phyloP scores from a whole-genome alignment of 1,284 basidiomycete genomes.

The Leccinum griseonigrum region DNA sequence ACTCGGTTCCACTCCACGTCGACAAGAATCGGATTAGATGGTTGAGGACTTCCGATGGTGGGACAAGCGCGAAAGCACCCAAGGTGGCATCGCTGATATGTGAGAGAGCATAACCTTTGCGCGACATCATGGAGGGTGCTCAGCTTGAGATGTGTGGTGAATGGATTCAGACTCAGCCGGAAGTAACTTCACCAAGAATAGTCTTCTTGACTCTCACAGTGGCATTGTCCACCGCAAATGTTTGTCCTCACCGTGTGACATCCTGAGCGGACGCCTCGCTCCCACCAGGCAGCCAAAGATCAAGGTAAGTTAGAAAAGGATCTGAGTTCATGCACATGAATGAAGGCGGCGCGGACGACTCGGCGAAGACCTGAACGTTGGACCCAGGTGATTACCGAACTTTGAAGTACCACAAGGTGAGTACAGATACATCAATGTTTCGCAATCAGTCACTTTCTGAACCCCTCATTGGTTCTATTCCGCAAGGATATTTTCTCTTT shows the following conservation, averaged over 20 bases:
- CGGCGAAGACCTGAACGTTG: neutral
- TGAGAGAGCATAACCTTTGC: slow-evolving; percentile 36
- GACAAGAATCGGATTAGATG: slow-evolving; percentile 71
- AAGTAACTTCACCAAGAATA: neutral
- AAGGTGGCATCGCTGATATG: slow-evolving; percentile 59
- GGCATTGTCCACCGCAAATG: neutral
- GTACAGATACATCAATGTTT: neutral
- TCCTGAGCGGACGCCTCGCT: neutral
- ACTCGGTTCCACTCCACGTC: slow-evolving; percentile 84
- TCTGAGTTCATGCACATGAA: neutral
- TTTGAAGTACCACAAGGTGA: neutral
- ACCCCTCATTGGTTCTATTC: neutral
- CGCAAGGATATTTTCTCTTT: neutral
- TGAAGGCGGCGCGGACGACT: neutral
- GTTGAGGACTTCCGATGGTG: slow-evolving; percentile 60
- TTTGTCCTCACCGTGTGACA: neutral
- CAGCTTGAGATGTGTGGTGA: neutral
- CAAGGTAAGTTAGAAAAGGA: neutral
- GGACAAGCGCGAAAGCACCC: slow-evolving; percentile 57
- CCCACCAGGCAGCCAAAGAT: neutral
- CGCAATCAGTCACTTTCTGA: neutral
- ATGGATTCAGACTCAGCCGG: neutral
- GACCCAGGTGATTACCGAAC: neutral
- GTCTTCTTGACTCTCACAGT: neutral
- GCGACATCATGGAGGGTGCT: slow-evolving; percentile 36